These are phyloP conservation scores for Penicillium subrubescens DNA, from an alignment of 495 filamentous ascomycete species.

Conservation along the genomic window DNA sequence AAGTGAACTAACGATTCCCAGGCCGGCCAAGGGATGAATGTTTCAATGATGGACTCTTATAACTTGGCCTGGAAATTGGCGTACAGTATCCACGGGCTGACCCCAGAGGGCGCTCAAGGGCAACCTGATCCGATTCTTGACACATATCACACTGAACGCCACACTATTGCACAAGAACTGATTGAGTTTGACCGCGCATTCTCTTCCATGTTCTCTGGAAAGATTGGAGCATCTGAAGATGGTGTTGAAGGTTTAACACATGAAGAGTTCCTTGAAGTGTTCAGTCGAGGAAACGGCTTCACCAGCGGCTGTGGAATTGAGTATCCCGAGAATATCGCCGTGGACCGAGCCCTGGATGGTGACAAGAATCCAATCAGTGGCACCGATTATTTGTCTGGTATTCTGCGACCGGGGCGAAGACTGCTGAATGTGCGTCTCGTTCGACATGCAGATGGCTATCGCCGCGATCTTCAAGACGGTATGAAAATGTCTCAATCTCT, in stretches of 20 bases:
- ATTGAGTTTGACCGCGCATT: constrained; percentile 71
- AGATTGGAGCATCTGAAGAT: constrained; percentile 42
- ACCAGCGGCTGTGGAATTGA: constrained; percentile 50
- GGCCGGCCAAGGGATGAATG: constrained; percentile 89
- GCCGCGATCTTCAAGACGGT: constrained; percentile 53
- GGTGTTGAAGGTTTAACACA: constrained; percentile 44
- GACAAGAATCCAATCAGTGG: constrained; percentile 34
- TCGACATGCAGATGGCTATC: constrained; percentile 49
- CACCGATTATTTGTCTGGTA: constrained; percentile 48
- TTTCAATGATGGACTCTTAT: constrained; percentile 79
- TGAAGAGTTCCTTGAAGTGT: constrained; percentile 54
- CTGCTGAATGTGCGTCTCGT: constrained; percentile 39
- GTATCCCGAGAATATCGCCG: constrained; percentile 45
- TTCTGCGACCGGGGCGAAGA: constrained; percentile 36
- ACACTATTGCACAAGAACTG: constrained; percentile 68
- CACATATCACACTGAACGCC: constrained; percentile 72
- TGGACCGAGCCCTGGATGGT: constrained; percentile 28
- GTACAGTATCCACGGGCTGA: constrained; percentile 65
- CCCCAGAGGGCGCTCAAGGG: constrained; percentile 30
- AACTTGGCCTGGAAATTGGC: constrained; percentile 88
- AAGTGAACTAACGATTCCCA: constrained; percentile 29
- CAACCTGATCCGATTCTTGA: constrained; percentile 57
- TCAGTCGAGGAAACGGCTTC: constrained; percentile 49
- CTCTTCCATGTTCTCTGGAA: constrained; percentile 52
- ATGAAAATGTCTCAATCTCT: constrained; percentile 6